Evolutionary conservation across 768 basidiomycete species (phyloP).

Genomic region (Suillus tomentosus): DNA sequence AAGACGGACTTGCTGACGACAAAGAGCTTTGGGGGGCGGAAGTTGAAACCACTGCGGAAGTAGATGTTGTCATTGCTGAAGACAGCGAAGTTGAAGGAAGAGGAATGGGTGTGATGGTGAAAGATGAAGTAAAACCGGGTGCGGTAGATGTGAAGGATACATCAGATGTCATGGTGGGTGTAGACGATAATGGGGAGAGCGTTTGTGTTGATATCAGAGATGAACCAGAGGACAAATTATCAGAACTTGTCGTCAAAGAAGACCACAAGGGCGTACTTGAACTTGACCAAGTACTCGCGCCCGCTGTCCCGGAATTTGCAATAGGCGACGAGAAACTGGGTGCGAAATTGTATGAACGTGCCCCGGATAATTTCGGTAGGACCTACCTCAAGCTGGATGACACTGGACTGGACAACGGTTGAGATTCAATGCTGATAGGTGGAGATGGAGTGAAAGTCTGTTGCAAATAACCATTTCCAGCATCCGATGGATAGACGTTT

Average conservation of each 20-base stretch:
- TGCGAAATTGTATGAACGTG: not conserved
- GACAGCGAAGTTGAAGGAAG: not conserved
- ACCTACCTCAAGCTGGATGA: not conserved
- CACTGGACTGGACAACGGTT: too few relatives aligned
- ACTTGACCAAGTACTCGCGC: conserved; percentile 5
- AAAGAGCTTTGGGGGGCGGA: not conserved
- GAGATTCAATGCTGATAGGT: not conserved
- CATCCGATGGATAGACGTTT: not conserved
- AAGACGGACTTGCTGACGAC: not conserved
- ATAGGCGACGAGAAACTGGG: not conserved
- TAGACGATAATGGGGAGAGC: not conserved
- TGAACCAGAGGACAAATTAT: conserved; percentile 4
- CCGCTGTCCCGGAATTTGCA: not conserved
- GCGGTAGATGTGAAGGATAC: not conserved
- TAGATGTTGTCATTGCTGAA: not conserved
- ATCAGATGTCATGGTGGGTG: not conserved
- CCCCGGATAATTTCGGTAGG: not conserved
- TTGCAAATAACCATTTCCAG: conserved; percentile 5
- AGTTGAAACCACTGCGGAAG: not conserved
- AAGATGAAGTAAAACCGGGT: not conserved
- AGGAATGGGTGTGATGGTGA: not conserved
- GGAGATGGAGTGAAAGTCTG: not conserved
- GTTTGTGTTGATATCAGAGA: not conserved
- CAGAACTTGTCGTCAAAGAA: conserved; percentile 7
- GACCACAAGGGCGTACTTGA: conserved; percentile 10